phyloP scores from a whole-genome alignment of 305 asterid genomes.

The Fraxinus sp. region DNA sequence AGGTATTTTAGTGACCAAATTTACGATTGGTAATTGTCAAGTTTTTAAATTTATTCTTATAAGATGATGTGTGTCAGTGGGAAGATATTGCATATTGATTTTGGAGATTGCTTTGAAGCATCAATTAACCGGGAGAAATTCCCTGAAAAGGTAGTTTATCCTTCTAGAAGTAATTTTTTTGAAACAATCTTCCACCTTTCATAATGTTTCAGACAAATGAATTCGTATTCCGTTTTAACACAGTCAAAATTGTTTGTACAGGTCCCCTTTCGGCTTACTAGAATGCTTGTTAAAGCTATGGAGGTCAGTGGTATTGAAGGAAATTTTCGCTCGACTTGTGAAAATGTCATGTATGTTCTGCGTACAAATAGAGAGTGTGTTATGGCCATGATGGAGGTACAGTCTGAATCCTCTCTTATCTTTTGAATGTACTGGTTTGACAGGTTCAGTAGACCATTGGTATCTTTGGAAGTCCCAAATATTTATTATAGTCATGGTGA shows the following conservation, averaged over 20 bases:
- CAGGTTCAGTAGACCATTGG: neutral
- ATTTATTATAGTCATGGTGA: neutral
- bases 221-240: neutral
- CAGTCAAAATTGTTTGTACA: constrained; percentile 33
- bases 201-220: neutral
- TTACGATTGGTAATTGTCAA: constrained; percentile 16
- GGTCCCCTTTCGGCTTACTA: constrained; percentile 99
- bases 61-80: constrained; percentile 58
- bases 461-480: neutral
- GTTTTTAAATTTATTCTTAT: constrained; percentile 21
- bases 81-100: constrained; percentile 94
- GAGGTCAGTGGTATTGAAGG: constrained; percentile 99
- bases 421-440: neutral
- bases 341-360: constrained; percentile 94
- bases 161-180: neutral
- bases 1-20: constrained; percentile 44
- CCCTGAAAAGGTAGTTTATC: constrained; percentile 78
- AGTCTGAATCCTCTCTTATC: constrained; percentile 11
- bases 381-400: constrained; percentile 99
- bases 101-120: constrained; percentile 99
- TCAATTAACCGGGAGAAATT: constrained; percentile 97
- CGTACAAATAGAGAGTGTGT: constrained; percentile 90
- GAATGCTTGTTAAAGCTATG: constrained; percentile 99
- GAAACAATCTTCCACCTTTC: neutral
- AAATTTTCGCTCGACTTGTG: constrained; percentile 95